Base-by-base conservation (phyloP, 352 stramenopile genomes). In the Phytophthora crassamura region DNA sequence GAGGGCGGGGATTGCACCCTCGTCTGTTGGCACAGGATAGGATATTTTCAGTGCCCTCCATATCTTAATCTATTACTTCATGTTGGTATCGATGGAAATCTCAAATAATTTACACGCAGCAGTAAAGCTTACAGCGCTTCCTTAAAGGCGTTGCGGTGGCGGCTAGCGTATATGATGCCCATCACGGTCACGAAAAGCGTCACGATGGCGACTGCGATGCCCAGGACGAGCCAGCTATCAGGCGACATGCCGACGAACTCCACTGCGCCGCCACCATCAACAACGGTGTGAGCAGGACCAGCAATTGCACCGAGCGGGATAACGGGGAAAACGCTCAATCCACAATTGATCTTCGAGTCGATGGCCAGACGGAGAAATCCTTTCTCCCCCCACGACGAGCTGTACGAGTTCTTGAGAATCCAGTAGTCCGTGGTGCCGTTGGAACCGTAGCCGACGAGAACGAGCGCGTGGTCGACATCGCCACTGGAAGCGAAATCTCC, bases 331-430 rank as follows among this genome's bases (percentile, higher is more conserved):
- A 94, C 60, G 56, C 78, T 93, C 35, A 94, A 58, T 2, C 86
- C 86, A 39, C 84, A 93, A 65, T 94, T 93, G 68, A 93, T 76
- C 57, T 90, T 90, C 9, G 69, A 66, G 69, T 94, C 86, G 33
- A 79, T 80, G 39, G 77, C 75, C 39, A 94, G 68, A 14, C 78
- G 61, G 33, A 93, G 34, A 58, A 88, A 93, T 7, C 86, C 81
- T 41, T 88, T 80, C 30, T 91, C 80, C 6, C 86, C 84, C 86
- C 86, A 94, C 18, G 77, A 77, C 14, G 69, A 61, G 4, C 80
- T 74, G 74, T 94, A 94, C 59, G 84, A 94, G 71, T 94, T 94
- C 60, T 94, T 94, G 16, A 94, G 58, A 39, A 93, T 82, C 86
- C 86, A 93, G 39, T 89, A 94, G 40, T 90, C 67, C 66, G 54